Evolutionary conservation across 2,329 filamentous ascomycete species (phyloP).

Genomic region (Calonectria pseudoreteaudii): DNA sequence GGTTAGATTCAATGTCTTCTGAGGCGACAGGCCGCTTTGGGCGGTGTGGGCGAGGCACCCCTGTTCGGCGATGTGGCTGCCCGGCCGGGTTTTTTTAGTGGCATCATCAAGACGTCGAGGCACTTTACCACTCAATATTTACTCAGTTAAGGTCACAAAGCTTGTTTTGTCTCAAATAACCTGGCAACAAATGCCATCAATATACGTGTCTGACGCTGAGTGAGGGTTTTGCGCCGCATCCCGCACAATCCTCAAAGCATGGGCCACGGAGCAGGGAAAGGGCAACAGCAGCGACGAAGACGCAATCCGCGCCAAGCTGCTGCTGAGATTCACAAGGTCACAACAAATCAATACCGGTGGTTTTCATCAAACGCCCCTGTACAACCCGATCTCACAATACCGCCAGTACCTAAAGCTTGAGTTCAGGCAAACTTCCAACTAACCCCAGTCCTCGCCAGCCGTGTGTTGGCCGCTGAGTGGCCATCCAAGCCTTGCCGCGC

Average conservation of each 20-base stretch:
- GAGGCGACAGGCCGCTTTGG: slow-evolving; percentile 29
- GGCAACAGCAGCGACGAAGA: not conserved
- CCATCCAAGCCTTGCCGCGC: slow-evolving; percentile 10
- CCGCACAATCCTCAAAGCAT: not conserved
- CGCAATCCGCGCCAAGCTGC: not conserved
- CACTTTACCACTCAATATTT: slow-evolving; percentile 25
- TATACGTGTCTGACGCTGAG: not conserved
- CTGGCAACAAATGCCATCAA: not conserved
- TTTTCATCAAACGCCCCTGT: not conserved
- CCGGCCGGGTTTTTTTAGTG: slow-evolving; percentile 27
- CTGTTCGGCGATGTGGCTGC: slow-evolving; percentile 20
- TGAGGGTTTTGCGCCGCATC: not conserved
- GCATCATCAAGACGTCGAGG: slow-evolving; percentile 1
- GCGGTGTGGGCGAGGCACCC: slow-evolving; percentile 36
- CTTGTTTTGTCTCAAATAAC: slow-evolving; percentile 17
- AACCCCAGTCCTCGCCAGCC: slow-evolving; percentile 30
- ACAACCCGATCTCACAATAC: not conserved
- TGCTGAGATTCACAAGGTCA: not conserved
- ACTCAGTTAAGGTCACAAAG: slow-evolving; percentile 30
- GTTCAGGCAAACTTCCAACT: slow-evolving; percentile 23
- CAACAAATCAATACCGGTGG: not conserved
- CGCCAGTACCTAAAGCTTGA: slow-evolving; percentile 18
- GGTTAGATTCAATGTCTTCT: slow-evolving; percentile 31
- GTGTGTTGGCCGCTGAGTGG: slow-evolving; percentile 43
- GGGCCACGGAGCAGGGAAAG: not conserved